These are phyloP conservation scores for Phanerodontia chrysosporium DNA, from an alignment of 768 basidiomycete species.

Conservation along the genomic window DNA sequence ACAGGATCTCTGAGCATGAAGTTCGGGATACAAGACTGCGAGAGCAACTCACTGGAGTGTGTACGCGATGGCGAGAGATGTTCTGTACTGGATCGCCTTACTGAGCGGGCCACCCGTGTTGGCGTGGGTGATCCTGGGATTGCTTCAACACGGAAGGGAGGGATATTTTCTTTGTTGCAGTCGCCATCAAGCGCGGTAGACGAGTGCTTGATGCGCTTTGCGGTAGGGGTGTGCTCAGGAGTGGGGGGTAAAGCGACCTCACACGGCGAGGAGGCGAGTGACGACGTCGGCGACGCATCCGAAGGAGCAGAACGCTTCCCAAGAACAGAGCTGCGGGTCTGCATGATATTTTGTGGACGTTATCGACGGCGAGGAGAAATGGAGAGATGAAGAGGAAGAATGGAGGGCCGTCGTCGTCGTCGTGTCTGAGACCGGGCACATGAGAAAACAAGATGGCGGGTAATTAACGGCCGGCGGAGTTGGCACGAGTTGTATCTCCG, in stretches of 20 bases:
- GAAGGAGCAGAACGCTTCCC: constrained; percentile 29
- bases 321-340: constrained; percentile 26
- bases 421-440: constrained; percentile 11
- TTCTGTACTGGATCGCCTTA: constrained; percentile 35
- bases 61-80: constrained; percentile 37
- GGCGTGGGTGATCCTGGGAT: constrained; percentile 29
- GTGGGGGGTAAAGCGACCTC: constrained; percentile 36
- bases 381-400: constrained; percentile 6
- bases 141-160: constrained; percentile 46
- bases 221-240: constrained; percentile 59
- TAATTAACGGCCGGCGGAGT: constrained; percentile 19
- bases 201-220: constrained; percentile 59
- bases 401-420: constrained; percentile 8
- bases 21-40: constrained; percentile 6
- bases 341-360: constrained; percentile 17
- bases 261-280: constrained; percentile 28
- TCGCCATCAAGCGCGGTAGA: constrained; percentile 44
- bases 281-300: constrained; percentile 30
- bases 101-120: constrained; percentile 30
- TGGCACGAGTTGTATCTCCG: constrained; percentile 25
- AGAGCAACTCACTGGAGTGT: constrained; percentile 38
- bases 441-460: constrained; percentile 9
- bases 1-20: constrained; percentile 9
- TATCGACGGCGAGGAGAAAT: constrained; percentile 9
- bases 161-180: constrained; percentile 75